Conservation (phyloP, 345 rosid species). For the Populus ilicifolia region DNA sequence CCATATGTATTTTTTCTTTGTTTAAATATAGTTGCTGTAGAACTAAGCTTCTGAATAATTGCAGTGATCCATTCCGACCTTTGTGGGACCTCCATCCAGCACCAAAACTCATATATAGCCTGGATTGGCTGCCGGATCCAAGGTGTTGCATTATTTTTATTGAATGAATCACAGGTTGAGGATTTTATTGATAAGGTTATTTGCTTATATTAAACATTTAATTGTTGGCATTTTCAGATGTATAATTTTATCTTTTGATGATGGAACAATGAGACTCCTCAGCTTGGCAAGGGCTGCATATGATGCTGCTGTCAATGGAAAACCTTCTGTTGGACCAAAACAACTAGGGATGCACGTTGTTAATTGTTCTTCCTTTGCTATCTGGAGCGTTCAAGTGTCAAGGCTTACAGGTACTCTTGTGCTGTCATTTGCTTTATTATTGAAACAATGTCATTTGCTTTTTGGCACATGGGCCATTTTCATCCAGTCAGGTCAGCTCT, state of each 20-base stretch:
- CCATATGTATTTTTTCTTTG: background rate
- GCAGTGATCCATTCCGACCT: slow-evolving; percentile 83
- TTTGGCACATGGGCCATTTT: background rate
- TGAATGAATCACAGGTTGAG: background rate
- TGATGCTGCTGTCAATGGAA: slow-evolving; percentile 75
- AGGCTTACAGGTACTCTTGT: background rate
- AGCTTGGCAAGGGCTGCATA: slow-evolving; percentile 73
- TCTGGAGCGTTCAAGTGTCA: slow-evolving; percentile 41
- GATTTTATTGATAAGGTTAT: slow-evolving; percentile 7
- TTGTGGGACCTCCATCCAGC: slow-evolving; percentile 71
- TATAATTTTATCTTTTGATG: slow-evolving; percentile 61
- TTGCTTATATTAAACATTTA: background rate
- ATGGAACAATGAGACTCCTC: slow-evolving; percentile 66
- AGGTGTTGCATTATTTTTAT: slow-evolving; percentile 35
- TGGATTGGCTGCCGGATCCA: slow-evolving; percentile 81
- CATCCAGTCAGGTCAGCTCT: background rate
- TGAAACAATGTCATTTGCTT: background rate
- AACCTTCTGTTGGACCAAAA: slow-evolving; percentile 48
- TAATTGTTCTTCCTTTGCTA: slow-evolving; percentile 64
- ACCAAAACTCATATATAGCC: slow-evolving; percentile 59
- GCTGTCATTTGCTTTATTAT: background rate
- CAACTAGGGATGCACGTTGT: slow-evolving; percentile 62
- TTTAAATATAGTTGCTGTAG: background rate
- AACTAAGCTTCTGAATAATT: slow-evolving; percentile 20
- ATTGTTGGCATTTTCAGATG: slow-evolving; percentile 47